Conservation (phyloP, 2,329 filamentous ascomycete species). For the Plenodomus tracheiphilus region DNA sequence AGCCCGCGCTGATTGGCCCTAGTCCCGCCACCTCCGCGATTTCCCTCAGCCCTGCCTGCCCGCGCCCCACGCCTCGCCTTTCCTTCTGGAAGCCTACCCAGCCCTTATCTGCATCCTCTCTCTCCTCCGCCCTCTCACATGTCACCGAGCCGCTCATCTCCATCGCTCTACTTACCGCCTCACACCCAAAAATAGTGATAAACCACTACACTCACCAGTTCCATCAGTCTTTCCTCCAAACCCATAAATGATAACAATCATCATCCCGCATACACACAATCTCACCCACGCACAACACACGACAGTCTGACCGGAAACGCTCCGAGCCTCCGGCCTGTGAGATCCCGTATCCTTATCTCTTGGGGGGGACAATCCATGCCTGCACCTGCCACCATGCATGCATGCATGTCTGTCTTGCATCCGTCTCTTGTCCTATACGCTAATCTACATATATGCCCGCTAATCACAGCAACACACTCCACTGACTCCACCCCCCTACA, state of each 20-base stretch:
- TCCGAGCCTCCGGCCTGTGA: constrained; percentile 25
- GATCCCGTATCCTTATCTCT: constrained; percentile 32
- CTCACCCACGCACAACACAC: too few relatives aligned
- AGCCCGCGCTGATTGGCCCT: constrained; percentile 17
- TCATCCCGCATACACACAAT: not conserved
- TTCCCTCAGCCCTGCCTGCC: constrained; percentile 15
- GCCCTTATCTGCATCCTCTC: not conserved
- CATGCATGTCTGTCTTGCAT: constrained; percentile 29
- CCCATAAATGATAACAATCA: not conserved
- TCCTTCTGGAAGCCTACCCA: constrained; percentile 10
- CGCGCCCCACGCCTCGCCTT: constrained; percentile 3
- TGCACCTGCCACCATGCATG: constrained; percentile 8
- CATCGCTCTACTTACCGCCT: too few relatives aligned
- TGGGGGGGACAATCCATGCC: too few relatives aligned
- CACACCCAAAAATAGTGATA: not conserved
- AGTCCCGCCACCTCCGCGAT: constrained; percentile 11
- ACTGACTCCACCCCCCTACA: too few relatives aligned
- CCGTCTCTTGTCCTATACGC: not conserved
- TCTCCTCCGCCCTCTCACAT: not conserved
- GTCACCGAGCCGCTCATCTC: too few relatives aligned
- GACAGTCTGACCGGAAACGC: constrained; percentile 1
- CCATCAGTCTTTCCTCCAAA: not conserved
- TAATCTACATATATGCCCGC: too few relatives aligned
- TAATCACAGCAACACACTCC: not conserved
- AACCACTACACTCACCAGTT: not conserved